Evolutionary conservation across 257 asterid genomes (phyloP), one percentile per base, ranked within the genome.

Genomic region (Cynanchum wilfordii): DNA sequence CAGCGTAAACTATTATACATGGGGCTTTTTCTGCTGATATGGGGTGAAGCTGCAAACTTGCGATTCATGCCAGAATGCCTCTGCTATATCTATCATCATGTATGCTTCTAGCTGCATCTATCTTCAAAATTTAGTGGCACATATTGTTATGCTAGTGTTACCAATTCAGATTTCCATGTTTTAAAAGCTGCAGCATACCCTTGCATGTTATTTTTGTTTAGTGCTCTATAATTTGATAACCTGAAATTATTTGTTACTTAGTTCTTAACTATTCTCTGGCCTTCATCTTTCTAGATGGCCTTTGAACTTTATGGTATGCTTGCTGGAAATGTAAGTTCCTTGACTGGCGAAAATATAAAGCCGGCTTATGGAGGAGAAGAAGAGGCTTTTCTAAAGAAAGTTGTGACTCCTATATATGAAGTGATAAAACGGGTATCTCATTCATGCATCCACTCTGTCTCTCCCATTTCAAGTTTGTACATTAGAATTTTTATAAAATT

Each of bases 281-380:
- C 70, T 56, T 55, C 68, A 74, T 47, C 55, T 70, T 66, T 80
- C 63, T 80, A 94, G 97, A 91, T 91, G 97, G 99, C 99, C 49
- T 94, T 94, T 83, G 97, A 94, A 78, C 96, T 92, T 66, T 95
- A 92, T 81, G 98, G 99, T 45, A 87, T 95, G 98, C 98, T 95
- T 60, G 97, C 98, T 74, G 98, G 98, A 79, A 95, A 92, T 86
- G 99, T 95, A 66, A 95, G 99, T 79, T 93, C 97, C 55, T 90
- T 83, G 93, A 95, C 98, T 7, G 99, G 99, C 12, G 99, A 95
- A 84, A 89, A 95, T 84, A 95, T 95, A 78, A 95, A 95, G 87
- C 99, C 98, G 64, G 98, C 99, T 59, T 95, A 95, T 81, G 99
- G 99, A 76, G 99, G 98, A 75, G 98, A 92, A 78, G 98, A 95